Percentiles rank a stretch among this genome's conserved stretches.
Evolutionary conservation across 805 yeast species (phyloP).

Genomic region (Suhomyces vadensis): DNA sequence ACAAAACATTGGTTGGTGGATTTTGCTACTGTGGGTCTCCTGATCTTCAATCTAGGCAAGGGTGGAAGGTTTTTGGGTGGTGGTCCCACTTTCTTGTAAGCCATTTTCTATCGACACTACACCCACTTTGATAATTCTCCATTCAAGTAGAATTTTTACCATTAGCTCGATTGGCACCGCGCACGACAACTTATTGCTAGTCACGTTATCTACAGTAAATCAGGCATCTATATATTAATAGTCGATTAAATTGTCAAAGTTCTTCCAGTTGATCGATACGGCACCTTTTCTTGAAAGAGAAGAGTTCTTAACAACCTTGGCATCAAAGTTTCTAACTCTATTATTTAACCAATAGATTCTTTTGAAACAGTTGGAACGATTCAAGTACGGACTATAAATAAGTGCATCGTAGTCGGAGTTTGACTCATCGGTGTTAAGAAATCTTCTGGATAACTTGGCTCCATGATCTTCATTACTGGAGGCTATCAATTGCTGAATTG

Average conservation of each 20-base stretch:
- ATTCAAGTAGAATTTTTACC: constrained; percentile 3
- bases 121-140: background rate
- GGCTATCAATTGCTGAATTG: constrained; percentile 8
- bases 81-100: constrained; percentile 44
- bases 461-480: background rate
- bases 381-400: constrained; percentile 24
- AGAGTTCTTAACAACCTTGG: constrained; percentile 2
- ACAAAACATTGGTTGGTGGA: constrained; percentile 73
- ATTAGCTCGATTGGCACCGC: constrained; percentile 5
- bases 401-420: constrained; percentile 23
- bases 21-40: constrained; percentile 59
- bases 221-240: constrained; percentile 6
- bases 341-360: constrained; percentile 33
- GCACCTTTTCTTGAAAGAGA: constrained; percentile 2
- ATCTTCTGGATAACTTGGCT: background rate
- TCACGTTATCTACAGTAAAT: no score
- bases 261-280: constrained; percentile 10
- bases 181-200: no score
- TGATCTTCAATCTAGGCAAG: constrained; percentile 69
- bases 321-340: constrained; percentile 2
- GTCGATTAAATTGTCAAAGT: constrained; percentile 9
- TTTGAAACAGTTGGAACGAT: constrained; percentile 25
- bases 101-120: constrained; percentile 26
- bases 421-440: background rate
- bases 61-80: constrained; percentile 57